These are phyloP conservation scores for Cryptococcus hybrid DNA, from an alignment of 1,284 basidiomycete species.

Conservation along the genomic window DNA sequence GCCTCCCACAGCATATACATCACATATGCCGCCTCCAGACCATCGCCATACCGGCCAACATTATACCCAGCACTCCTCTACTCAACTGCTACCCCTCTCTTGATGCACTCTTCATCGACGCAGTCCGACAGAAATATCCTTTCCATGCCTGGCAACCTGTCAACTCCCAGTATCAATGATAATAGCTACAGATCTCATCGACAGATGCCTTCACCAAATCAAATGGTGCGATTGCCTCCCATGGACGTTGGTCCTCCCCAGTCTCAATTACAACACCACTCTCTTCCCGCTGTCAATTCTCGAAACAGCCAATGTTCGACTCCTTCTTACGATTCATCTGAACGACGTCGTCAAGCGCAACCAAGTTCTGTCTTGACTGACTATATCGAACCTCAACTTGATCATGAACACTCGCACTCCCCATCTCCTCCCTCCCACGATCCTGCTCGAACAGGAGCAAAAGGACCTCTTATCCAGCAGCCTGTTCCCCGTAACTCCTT, in stretches of 20 bases:
- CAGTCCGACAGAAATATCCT: background rate
- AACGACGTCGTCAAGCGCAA: background rate
- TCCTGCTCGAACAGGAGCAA: background rate
- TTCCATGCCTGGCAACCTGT: background rate
- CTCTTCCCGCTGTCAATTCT: background rate
- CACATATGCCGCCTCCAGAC: background rate
- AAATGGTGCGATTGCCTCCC: background rate
- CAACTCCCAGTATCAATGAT: background rate
- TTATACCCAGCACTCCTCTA: background rate
- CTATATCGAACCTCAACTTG: constrained; percentile 2
- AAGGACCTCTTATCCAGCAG: background rate
- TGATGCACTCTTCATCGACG: background rate
- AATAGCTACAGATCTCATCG: background rate
- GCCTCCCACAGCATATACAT: too few relatives aligned
- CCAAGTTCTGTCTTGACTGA: background rate
- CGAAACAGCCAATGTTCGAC: background rate
- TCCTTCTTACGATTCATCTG: background rate
- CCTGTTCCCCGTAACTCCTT: background rate
- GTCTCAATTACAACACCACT: background rate
- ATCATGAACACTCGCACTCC: background rate
- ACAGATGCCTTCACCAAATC: background rate
- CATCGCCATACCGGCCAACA: too few relatives aligned
- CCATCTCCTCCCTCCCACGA: background rate
- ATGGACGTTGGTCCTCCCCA: background rate
- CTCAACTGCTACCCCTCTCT: background rate